These are phyloP conservation scores for Thalia dealbata DNA, from an alignment of 176 grass and related monocot species.

Conservation along the genomic window DNA sequence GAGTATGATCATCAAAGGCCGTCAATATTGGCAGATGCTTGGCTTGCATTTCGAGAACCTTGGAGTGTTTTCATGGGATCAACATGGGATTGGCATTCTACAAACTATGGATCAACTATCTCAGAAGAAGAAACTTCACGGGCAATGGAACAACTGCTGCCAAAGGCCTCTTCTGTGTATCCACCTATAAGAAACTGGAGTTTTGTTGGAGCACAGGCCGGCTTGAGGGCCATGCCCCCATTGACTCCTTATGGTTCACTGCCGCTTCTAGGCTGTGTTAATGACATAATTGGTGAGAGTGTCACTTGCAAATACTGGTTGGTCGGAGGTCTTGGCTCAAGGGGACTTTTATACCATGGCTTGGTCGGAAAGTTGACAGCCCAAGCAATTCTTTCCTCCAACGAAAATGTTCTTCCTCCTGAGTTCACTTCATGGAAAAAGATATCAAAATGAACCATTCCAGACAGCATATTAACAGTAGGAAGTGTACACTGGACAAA, in stretches of 20 bases:
- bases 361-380: slow-evolving; percentile 79
- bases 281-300: slow-evolving; percentile 37
- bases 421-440: slow-evolving; percentile 72
- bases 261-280: slow-evolving; percentile 66
- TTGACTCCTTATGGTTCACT: slow-evolving; percentile 65
- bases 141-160: slow-evolving; percentile 58
- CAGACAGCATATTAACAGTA: background rate
- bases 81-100: slow-evolving; percentile 86
- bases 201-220: slow-evolving; percentile 55
- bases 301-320: slow-evolving; percentile 60
- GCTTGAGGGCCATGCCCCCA: slow-evolving; percentile 83
- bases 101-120: slow-evolving; percentile 38
- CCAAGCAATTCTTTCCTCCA: slow-evolving; percentile 52
- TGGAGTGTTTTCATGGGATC: slow-evolving; percentile 52
- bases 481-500: too few species aligned
- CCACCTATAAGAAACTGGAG: slow-evolving; percentile 65
- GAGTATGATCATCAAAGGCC: slow-evolving; percentile 53
- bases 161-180: slow-evolving; percentile 68
- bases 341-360: slow-evolving; percentile 89
- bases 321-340: slow-evolving; percentile 76
- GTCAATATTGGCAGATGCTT: slow-evolving; percentile 81
- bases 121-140: slow-evolving; percentile 53
- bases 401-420: slow-evolving; percentile 54
- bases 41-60: slow-evolving; percentile 79
- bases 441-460: background rate